These are phyloP conservation scores for Bonia amplexicaulis DNA, from an alignment of 176 grass and related monocot genomes.

Conservation along the genomic window DNA sequence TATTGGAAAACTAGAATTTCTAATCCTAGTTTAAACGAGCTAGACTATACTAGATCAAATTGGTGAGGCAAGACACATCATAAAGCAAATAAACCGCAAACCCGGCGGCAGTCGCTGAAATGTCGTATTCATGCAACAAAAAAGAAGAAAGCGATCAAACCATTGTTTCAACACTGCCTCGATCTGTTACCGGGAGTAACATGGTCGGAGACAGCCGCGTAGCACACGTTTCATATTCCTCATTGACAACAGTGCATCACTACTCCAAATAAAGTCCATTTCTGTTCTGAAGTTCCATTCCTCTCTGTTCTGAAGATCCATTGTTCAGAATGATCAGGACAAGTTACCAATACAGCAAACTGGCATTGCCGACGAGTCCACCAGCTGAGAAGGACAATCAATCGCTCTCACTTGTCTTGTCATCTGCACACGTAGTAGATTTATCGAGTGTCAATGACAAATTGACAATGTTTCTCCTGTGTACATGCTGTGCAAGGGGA, in stretches of 20 bases:
- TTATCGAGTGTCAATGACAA: no score
- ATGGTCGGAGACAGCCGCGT: background rate
- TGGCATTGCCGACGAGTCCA: background rate
- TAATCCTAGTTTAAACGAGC: background rate
- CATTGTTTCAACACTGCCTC: background rate
- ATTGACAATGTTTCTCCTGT: no score
- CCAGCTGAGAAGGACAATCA: background rate
- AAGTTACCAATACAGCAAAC: background rate
- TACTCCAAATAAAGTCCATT: background rate
- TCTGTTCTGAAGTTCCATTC: background rate
- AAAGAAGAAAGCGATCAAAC: background rate
- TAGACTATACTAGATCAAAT: background rate
- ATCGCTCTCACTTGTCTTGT: background rate
- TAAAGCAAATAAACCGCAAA: background rate
- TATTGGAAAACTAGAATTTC: background rate
- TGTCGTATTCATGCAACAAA: background rate
- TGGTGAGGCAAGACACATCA: background rate
- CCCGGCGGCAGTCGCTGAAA: background rate
- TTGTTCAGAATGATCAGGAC: background rate
- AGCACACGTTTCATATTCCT: background rate
- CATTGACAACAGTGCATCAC: background rate
- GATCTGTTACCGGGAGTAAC: background rate
- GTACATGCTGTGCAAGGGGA: no score
- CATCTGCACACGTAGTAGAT: background rate
- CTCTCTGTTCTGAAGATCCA: no score